Evolutionary conservation across 2,329 filamentous ascomycete genomes (phyloP).

Genomic region (Paraphaeosphaeria sporulosa): DNA sequence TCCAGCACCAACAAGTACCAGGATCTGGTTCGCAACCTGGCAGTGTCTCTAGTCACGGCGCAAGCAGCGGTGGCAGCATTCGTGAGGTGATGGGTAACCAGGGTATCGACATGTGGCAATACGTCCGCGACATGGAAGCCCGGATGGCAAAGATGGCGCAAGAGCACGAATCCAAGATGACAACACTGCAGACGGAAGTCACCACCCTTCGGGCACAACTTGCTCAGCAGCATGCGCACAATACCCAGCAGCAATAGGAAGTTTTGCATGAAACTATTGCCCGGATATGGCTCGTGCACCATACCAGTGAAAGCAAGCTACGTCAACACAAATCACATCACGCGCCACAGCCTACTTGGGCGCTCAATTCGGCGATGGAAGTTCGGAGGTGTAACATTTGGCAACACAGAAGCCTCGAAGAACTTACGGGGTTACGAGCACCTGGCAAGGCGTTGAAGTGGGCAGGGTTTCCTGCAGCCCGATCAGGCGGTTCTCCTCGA

Average conservation of each 20-base stretch:
- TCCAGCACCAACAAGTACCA: constrained; percentile 49
- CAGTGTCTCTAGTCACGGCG: constrained; percentile 62
- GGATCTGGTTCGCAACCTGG: constrained; percentile 58
- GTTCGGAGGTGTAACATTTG: constrained; percentile 10
- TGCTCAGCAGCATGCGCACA: constrained; percentile 41
- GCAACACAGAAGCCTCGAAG: constrained; percentile 6
- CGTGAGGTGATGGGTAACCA: constrained; percentile 70
- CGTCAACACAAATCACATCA: constrained; percentile 15
- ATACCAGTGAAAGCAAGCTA: constrained; percentile 8
- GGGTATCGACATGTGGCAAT: constrained; percentile 68
- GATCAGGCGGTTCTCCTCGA: neutral
- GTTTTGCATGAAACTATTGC: neutral
- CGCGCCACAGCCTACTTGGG: constrained; percentile 12
- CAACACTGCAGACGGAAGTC: constrained; percentile 55
- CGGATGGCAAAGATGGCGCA: constrained; percentile 56
- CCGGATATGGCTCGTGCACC: neutral
- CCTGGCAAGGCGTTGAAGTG: neutral
- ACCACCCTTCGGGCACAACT: constrained; percentile 47
- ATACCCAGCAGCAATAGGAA: constrained; percentile 16
- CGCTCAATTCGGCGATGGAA: constrained; percentile 12
- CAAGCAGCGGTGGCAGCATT: constrained; percentile 66
- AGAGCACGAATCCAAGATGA: constrained; percentile 56
- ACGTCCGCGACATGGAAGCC: constrained; percentile 73
- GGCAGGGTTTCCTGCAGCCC: neutral
- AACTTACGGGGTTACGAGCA: constrained; percentile 18